phyloP scores from a whole-genome alignment of 768 basidiomycete genomes.

The Phaeolepiota aurea region DNA sequence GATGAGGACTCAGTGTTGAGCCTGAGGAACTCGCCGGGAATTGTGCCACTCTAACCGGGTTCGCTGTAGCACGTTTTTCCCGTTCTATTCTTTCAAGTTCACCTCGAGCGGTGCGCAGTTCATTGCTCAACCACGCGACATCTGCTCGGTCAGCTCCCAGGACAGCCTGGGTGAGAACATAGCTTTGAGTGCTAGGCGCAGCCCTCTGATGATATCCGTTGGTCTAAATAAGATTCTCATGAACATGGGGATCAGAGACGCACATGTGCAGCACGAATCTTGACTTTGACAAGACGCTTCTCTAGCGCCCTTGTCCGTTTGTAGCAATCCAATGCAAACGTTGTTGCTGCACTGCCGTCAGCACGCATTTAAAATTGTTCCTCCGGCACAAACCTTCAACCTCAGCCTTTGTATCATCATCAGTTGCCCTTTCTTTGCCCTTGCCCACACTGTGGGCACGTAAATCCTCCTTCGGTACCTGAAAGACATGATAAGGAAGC shows the following conservation, averaged over 20 bases:
- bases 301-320: constrained; percentile 47
- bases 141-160: constrained; percentile 63
- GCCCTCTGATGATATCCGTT: constrained; percentile 33
- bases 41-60: constrained; percentile 34
- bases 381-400: constrained; percentile 33
- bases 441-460: constrained; percentile 29
- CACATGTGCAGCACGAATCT: constrained; percentile 50
- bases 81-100: constrained; percentile 64
- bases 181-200: constrained; percentile 55
- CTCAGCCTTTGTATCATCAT: constrained; percentile 35
- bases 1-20: constrained; percentile 23
- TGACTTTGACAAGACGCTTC: constrained; percentile 48
- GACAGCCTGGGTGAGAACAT: constrained; percentile 53
- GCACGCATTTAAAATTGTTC: constrained; percentile 4
- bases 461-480: constrained; percentile 65
- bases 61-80: constrained; percentile 49
- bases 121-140: constrained; percentile 43
- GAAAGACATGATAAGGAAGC: constrained; percentile 74
- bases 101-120: constrained; percentile 52
- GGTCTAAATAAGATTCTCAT: not conserved
- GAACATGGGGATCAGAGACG: constrained; percentile 11
- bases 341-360: constrained; percentile 42
- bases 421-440: constrained; percentile 54
- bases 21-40: constrained; percentile 22
- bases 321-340: constrained; percentile 60